Evolutionary conservation across 2,329 filamentous ascomycete species (phyloP).

Genomic region (Gliomastix tumulicola): DNA sequence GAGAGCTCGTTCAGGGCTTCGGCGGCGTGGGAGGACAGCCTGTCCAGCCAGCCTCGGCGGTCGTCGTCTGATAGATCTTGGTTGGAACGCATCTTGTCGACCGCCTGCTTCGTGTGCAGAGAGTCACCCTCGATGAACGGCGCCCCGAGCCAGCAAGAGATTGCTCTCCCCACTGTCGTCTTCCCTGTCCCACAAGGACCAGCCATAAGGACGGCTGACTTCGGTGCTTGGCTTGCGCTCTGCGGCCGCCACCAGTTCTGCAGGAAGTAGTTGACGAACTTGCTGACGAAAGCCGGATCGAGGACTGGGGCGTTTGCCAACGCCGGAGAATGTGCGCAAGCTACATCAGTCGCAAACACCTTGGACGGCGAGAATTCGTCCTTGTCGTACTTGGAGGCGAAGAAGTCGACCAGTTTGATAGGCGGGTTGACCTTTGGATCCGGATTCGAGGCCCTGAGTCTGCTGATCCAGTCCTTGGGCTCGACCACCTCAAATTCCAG

Average conservation of each 20-base stretch:
- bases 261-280: slow-evolving; percentile 26
- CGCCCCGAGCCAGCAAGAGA: slow-evolving; percentile 17
- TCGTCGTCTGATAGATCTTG: slow-evolving; percentile 22
- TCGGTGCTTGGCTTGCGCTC: slow-evolving; percentile 30
- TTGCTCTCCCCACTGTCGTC: slow-evolving; percentile 21
- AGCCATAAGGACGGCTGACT: slow-evolving; percentile 22
- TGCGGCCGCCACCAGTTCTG: slow-evolving; percentile 25
- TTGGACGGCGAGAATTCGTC: slow-evolving; percentile 35
- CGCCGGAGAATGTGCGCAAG: slow-evolving; percentile 33
- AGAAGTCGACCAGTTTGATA: slow-evolving; percentile 47
- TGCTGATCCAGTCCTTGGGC: slow-evolving; percentile 32
- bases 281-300: slow-evolving; percentile 22
- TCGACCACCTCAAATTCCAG: slow-evolving; percentile 35
- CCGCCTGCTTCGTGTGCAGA: slow-evolving; percentile 21
- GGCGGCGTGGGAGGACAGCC: slow-evolving; percentile 12
- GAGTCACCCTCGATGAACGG: slow-evolving; percentile 33
- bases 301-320: slow-evolving; percentile 26
- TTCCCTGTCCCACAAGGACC: slow-evolving; percentile 34
- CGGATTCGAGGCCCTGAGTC: slow-evolving; percentile 32
- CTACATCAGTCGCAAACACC: slow-evolving; percentile 26
- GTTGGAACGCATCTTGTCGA: slow-evolving; percentile 20
- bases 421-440: slow-evolving; percentile 40
- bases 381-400: slow-evolving; percentile 20
- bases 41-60: slow-evolving; percentile 18
- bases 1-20: slow-evolving; percentile 16